These are phyloP conservation scores for Limnanthes douglasii DNA, from an alignment of 345 rosid species.

Conservation along the genomic window DNA sequence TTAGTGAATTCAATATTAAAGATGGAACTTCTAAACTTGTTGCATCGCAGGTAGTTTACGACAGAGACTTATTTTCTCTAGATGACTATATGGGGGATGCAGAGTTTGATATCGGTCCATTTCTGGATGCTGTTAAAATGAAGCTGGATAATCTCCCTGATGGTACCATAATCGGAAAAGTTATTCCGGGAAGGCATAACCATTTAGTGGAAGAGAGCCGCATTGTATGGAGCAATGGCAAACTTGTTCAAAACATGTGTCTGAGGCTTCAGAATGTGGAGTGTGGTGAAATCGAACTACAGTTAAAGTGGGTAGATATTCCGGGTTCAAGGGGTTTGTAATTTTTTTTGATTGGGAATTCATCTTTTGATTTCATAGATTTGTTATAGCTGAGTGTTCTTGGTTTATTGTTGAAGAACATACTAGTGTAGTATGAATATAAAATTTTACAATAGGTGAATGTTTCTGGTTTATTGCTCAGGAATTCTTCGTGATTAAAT, in stretches of 20 bases:
- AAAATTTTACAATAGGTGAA: too few species aligned
- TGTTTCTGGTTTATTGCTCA: too few species aligned
- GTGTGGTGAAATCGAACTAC: conserved; percentile 43
- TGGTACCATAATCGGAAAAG: conserved; percentile 34
- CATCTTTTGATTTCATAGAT: too few species aligned
- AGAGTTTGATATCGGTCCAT: conserved; percentile 30
- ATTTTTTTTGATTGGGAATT: too few species aligned
- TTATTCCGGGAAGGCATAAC: conserved; percentile 33
- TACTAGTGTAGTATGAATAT: too few species aligned
- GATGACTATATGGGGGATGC: conserved; percentile 93
- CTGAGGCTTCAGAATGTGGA: conserved; percentile 46
- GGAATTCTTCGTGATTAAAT: too few species aligned
- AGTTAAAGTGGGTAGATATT: conserved; percentile 45
- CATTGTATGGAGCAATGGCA: conserved; percentile 34
- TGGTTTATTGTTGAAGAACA: too few species aligned
- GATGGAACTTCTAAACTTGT: not conserved
- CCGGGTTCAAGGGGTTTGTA: conserved; percentile 25
- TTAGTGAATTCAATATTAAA: conserved; percentile 2
- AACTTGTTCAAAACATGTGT: conserved; percentile 35
- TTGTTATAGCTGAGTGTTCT: too few species aligned
- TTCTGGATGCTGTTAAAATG: conserved; percentile 34
- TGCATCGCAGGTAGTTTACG: conserved; percentile 41
- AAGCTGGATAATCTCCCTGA: conserved; percentile 18
- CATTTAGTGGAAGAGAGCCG: conserved; percentile 46
- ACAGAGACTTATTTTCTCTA: conserved; percentile 40